Percentiles rank a stretch among this genome's conserved stretches.
Conservation (phyloP, 2,329 filamentous ascomycete species). For the Exophiala viscosa region DNA sequence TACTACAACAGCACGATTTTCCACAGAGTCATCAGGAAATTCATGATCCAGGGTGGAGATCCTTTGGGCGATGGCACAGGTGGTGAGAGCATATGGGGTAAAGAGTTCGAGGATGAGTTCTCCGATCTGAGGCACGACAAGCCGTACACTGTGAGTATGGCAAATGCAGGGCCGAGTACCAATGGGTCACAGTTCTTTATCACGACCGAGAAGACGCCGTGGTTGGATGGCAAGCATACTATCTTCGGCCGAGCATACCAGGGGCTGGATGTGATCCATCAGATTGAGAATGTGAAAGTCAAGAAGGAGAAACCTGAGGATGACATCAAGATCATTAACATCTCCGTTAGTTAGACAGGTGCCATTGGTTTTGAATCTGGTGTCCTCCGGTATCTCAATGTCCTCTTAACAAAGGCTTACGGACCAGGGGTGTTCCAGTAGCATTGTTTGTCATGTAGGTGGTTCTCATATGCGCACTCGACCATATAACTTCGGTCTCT, state of each 20-base stretch:
- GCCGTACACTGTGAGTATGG: constrained; percentile 95
- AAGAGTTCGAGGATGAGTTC: constrained; percentile 90
- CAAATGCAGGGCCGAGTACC: constrained; percentile 90
- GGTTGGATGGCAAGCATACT: constrained; percentile 94
- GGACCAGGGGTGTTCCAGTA: too few relatives aligned
- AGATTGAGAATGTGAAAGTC: constrained; percentile 86
- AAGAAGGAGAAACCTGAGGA: constrained; percentile 92
- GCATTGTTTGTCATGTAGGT: too few relatives aligned
- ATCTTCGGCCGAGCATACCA: constrained; percentile 89
- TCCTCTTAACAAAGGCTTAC: too few relatives aligned
- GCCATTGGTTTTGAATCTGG: too few relatives aligned
- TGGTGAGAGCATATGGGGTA: constrained; percentile 90
- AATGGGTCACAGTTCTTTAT: constrained; percentile 99
- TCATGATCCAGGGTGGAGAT: constrained; percentile 93
- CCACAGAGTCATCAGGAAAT: constrained; percentile 93
- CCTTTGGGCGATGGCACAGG: constrained; percentile 85
- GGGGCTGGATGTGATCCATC: constrained; percentile 90
- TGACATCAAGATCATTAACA: constrained; percentile 95
- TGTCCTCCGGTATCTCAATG: too few relatives aligned
- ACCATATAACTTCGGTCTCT: too few relatives aligned
- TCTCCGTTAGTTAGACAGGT: constrained; percentile 42
- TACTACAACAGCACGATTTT: constrained; percentile 99
- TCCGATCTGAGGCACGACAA: constrained; percentile 88
- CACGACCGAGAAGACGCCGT: constrained; percentile 85
- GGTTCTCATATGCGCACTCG: too few relatives aligned